These are phyloP conservation scores for Saprolegnia diclina DNA, from an alignment of 352 stramenopile species.

Conservation along the genomic window DNA sequence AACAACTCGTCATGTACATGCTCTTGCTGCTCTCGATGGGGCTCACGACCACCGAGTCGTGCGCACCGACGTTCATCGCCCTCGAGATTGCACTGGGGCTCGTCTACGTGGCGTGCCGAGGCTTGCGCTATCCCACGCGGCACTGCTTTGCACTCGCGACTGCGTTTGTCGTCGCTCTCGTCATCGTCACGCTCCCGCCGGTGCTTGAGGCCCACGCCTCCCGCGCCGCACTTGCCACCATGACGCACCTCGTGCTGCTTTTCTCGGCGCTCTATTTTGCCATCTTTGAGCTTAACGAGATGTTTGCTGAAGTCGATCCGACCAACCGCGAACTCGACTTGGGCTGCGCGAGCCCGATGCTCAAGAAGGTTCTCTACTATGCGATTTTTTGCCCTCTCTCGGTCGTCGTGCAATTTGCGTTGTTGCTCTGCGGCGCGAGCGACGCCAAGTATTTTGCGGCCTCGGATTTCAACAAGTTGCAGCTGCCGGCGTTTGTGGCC, in stretches of 20 bases:
- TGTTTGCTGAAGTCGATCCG: conserved; percentile 3
- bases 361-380: neutral
- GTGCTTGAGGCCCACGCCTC: neutral
- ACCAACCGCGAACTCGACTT: neutral
- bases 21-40: conserved; percentile 1
- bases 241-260: neutral
- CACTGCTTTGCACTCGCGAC: no score
- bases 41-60: neutral
- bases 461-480: conserved; percentile 14
- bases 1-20: conserved; percentile 14
- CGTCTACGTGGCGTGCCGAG: no score
- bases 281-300: neutral
- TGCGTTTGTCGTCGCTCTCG: no score
- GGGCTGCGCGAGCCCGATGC: neutral
- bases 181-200: neutral
- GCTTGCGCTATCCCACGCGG: no score
- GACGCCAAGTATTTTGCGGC: conserved; percentile 13
- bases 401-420: neutral
- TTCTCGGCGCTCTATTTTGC: conserved; percentile 15
- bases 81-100: neutral
- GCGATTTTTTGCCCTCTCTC: neutral
- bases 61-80: neutral
- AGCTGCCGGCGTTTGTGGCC: neutral
- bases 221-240: neutral
- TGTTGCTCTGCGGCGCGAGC: neutral